Conservation (phyloP, 331 rosid species). For the Erythrophleum ivorense region DNA sequence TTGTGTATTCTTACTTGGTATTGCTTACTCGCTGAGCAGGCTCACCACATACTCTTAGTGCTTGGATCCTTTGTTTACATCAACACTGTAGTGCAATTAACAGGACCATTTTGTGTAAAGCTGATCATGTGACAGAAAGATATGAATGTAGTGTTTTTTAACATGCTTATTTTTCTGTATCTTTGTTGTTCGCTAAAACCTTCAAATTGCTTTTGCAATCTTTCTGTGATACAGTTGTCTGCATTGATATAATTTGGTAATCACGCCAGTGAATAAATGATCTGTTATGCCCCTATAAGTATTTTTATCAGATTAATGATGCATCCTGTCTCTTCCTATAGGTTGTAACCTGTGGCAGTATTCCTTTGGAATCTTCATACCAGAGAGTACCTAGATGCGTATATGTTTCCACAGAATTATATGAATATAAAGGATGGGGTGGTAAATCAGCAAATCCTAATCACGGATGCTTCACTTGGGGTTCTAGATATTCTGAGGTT, state of each 20-base stretch:
- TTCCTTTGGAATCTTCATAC: conserved; percentile 95
- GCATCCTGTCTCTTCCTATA: conserved; percentile 43
- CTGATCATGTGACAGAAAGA: not conserved
- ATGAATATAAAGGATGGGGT: conserved; percentile 80
- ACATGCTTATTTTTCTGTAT: not conserved
- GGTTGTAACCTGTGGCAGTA: conserved; percentile 99
- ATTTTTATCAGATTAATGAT: conserved; percentile 10
- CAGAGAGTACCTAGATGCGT: conserved; percentile 87
- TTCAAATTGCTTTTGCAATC: conserved; percentile 18
- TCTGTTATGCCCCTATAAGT: not conserved
- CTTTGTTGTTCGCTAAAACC: conserved; percentile 22
- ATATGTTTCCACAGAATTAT: conserved; percentile 81
- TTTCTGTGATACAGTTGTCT: not conserved
- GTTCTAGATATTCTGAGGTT: conserved; percentile 88
- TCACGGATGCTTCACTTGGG: conserved; percentile 84
- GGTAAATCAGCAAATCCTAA: conserved; percentile 81
- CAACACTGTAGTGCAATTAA: not conserved
- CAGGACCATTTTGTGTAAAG: not conserved
- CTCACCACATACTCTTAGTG: not conserved
- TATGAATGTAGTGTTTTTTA: not conserved
- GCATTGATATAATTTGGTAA: conserved; percentile 14
- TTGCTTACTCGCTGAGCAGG: not conserved
- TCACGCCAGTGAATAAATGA: not conserved
- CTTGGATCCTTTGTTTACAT: not conserved
- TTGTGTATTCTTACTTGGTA: not conserved